Evolutionary conservation across 1,284 basidiomycete genomes (phyloP).

Genomic region (Tremellales sp.): DNA sequence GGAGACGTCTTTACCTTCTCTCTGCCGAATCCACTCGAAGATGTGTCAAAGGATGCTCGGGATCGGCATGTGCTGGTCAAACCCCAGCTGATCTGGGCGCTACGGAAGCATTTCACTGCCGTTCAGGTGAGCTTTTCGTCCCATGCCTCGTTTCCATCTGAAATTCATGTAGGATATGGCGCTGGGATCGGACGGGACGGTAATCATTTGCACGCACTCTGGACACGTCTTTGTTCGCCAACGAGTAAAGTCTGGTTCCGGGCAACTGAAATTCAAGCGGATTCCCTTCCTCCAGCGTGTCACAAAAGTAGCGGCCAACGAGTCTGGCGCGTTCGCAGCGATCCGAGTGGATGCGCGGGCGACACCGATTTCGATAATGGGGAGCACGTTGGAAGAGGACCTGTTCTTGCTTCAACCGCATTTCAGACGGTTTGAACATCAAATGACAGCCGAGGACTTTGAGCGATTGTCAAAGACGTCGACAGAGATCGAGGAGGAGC

Average conservation of each 20-base stretch:
- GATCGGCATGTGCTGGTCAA: slow-evolving; percentile 56
- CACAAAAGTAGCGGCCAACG: slow-evolving; percentile 78
- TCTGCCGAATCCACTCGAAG: slow-evolving; percentile 52
- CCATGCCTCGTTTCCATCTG: not conserved
- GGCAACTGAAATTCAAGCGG: slow-evolving; percentile 75
- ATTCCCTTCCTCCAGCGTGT: slow-evolving; percentile 81
- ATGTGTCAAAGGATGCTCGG: slow-evolving; percentile 39
- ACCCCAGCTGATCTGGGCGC: slow-evolving; percentile 87
- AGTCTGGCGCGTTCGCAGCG: slow-evolving; percentile 83
- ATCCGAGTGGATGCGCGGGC: slow-evolving; percentile 70
- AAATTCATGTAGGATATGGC: slow-evolving; percentile 66
- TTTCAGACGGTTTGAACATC: slow-evolving; percentile 43
- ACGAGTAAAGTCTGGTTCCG: slow-evolving; percentile 53
- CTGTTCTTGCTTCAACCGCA: slow-evolving; percentile 62
- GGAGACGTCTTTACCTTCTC: slow-evolving; percentile 91
- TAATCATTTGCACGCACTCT: slow-evolving; percentile 89
- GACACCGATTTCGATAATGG: slow-evolving; percentile 58
- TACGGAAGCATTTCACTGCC: slow-evolving; percentile 79
- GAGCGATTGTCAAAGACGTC: slow-evolving; percentile 19
- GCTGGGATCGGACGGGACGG: slow-evolving; percentile 77
- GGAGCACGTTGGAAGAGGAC: slow-evolving; percentile 65
- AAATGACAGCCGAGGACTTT: slow-evolving; percentile 44
- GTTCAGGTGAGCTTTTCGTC: slow-evolving; percentile 57
- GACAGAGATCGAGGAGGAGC: slow-evolving; percentile 30
- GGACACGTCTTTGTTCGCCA: slow-evolving; percentile 88